Conservation (phyloP, 1,139 yeast species). For the Blastobotrys raffinosifermentans region DNA sequence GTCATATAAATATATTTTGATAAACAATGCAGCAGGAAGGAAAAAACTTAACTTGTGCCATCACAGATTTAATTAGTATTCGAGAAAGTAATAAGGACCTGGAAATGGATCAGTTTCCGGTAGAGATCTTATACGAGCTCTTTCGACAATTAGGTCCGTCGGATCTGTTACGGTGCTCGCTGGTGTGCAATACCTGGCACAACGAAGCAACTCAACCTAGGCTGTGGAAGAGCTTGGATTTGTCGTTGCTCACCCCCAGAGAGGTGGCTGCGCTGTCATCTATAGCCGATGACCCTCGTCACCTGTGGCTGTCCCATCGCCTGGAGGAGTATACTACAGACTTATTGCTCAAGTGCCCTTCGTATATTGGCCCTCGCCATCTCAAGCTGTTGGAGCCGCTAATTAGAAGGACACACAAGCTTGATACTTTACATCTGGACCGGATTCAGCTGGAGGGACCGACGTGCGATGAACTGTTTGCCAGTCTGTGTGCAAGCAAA, state of each 20-base stretch:
- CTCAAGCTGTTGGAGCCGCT: conserved; percentile 6
- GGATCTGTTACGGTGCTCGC: conserved; percentile 15
- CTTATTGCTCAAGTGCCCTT: conserved; percentile 4
- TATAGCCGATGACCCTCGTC: conserved; percentile 2
- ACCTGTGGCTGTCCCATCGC: conserved; percentile 4
- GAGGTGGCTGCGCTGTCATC: conserved; percentile 7
- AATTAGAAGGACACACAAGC: conserved; percentile 3
- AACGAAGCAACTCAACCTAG: conserved; percentile 10
- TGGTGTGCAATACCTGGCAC: conserved; percentile 13
- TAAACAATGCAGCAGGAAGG: no score
- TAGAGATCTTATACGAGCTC: conserved; percentile 16
- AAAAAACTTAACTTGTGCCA: no score
- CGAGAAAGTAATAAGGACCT: no score
- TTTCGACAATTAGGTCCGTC: conserved; percentile 13
- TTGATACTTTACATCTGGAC: conserved; percentile 7
- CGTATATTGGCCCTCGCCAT: conserved; percentile 8
- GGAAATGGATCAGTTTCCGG: no score
- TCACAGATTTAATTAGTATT: no score
- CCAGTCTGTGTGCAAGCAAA: conserved; percentile 6
- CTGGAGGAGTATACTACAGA: background rate
- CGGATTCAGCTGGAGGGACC: conserved; percentile 9
- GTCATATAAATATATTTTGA: no score
- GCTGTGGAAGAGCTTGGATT: conserved; percentile 14
- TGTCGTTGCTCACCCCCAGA: conserved; percentile 7
- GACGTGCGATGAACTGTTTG: conserved; percentile 8